Conservation (phyloP, 2,329 filamentous ascomycete species). For the Colletotrichum sojae region DNA sequence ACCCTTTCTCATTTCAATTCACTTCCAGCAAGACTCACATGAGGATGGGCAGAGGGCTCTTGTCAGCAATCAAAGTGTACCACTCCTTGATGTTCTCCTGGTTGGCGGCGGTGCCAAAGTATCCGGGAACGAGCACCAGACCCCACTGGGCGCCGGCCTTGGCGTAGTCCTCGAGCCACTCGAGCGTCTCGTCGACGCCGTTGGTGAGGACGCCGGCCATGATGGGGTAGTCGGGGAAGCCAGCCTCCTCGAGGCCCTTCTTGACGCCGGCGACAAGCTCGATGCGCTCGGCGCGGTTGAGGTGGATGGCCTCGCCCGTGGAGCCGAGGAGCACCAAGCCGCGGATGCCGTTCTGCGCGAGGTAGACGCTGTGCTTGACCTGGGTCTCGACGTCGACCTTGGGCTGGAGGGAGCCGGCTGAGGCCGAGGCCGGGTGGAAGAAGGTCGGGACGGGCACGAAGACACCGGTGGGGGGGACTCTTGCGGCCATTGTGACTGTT, state of each 20-base stretch:
- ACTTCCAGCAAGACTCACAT: slow-evolving; percentile 58
- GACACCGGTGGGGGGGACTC: slow-evolving; percentile 61
- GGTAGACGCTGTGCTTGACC: slow-evolving; percentile 69
- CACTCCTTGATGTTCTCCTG: slow-evolving; percentile 73
- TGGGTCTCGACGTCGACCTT: slow-evolving; percentile 72
- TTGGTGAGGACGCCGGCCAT: slow-evolving; percentile 67
- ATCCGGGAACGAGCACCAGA: slow-evolving; percentile 74
- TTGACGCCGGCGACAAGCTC: slow-evolving; percentile 68
- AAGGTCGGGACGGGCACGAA: slow-evolving; percentile 75
- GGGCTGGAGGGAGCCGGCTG: slow-evolving; percentile 59
- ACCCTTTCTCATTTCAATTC: not conserved
- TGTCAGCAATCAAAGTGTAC: slow-evolving; percentile 73
- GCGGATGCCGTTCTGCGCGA: slow-evolving; percentile 70
- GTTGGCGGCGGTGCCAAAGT: slow-evolving; percentile 71
- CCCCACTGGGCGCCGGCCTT: slow-evolving; percentile 73
- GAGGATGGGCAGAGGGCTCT: slow-evolving; percentile 71
- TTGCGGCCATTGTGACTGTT: slow-evolving; percentile 28
- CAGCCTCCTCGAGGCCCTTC: slow-evolving; percentile 66
- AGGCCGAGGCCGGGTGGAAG: slow-evolving; percentile 60
- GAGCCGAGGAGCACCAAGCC: slow-evolving; percentile 74
- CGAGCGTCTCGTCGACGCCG: slow-evolving; percentile 67
- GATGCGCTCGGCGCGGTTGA: slow-evolving; percentile 69
- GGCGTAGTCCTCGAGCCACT: slow-evolving; percentile 68
- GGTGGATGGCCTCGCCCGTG: slow-evolving; percentile 75
- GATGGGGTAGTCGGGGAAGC: slow-evolving; percentile 71